phyloP scores from a whole-genome alignment of 805 yeast species.

The Starmerella powellii region DNA sequence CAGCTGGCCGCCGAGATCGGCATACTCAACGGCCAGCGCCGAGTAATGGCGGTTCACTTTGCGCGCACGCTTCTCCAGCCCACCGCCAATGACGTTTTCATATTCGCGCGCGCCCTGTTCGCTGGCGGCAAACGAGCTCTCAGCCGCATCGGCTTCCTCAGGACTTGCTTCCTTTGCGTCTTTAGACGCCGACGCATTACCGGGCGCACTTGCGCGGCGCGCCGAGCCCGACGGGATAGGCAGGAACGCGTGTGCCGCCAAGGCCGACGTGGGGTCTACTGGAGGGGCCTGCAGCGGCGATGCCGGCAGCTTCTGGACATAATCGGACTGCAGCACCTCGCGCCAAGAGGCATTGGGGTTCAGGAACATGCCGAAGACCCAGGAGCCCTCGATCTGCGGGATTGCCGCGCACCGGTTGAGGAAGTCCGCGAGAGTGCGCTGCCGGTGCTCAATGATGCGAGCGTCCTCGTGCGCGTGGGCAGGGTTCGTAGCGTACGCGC shows the following conservation, averaged over 20 bases:
- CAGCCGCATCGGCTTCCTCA: too few species aligned
- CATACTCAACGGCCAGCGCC: slow-evolving; percentile 50
- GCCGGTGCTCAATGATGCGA: slow-evolving; percentile 49
- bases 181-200: too few species aligned
- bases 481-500: slow-evolving; percentile 36
- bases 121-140: background rate
- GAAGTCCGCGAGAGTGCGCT: slow-evolving; percentile 62
- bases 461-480: slow-evolving; percentile 36
- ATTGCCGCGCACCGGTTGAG: slow-evolving; percentile 60
- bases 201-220: slow-evolving; percentile 21
- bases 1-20: slow-evolving; percentile 64
- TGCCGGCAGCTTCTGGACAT: slow-evolving; percentile 42
- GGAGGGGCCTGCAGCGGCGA: slow-evolving; percentile 51
- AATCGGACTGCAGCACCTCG: slow-evolving; percentile 53
- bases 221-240: slow-evolving; percentile 46
- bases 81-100: slow-evolving; percentile 35
- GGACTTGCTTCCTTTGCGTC: too few species aligned
- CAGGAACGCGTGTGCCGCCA: slow-evolving; percentile 48
- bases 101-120: slow-evolving; percentile 38
- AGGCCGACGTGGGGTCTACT: slow-evolving; percentile 42
- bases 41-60: slow-evolving; percentile 43
- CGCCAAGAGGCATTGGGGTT: slow-evolving; percentile 79
- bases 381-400: slow-evolving; percentile 43
- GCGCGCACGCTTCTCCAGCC: slow-evolving; percentile 47
- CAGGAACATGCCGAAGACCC: slow-evolving; percentile 61